phyloP scores from a whole-genome alignment of 495 filamentous ascomycete genomes.

The Pseudevernia furfuracea region DNA sequence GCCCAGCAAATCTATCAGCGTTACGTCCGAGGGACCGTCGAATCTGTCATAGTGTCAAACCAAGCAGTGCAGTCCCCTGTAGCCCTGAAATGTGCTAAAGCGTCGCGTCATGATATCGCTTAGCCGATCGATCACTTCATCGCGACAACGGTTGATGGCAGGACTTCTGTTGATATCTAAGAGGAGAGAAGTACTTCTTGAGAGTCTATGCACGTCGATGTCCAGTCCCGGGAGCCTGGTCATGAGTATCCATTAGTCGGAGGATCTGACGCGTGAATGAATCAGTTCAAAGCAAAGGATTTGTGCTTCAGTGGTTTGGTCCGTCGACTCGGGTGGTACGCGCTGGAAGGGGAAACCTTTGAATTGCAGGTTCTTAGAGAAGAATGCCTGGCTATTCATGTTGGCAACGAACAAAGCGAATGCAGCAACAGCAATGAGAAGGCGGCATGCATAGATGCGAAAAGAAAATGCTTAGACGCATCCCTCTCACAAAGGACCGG shows the following conservation, averaged over 20 bases:
- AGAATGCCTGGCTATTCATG: background rate
- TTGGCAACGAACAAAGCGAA: background rate
- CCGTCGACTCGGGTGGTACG: background rate
- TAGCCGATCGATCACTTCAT: background rate
- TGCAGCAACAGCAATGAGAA: background rate
- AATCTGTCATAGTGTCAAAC: background rate
- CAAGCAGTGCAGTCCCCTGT: background rate
- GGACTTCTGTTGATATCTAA: background rate
- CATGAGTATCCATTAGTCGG: background rate
- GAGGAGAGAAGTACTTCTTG: background rate
- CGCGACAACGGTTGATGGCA: background rate
- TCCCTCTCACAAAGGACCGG: too few species aligned
- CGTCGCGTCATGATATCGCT: background rate
- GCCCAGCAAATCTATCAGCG: background rate
- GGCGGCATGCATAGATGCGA: background rate
- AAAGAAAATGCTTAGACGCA: background rate
- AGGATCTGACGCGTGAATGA: background rate
- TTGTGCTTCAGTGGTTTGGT: background rate
- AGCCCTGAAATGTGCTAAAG: background rate
- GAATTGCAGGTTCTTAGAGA: background rate
- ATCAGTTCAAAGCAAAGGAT: background rate
- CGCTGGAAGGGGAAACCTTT: background rate
- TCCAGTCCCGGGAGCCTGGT: background rate
- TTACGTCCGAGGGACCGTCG: background rate
- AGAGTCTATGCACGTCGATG: background rate